Base-by-base conservation (phyloP, 2,329 filamentous ascomycete species). In the Aspergillus caelatus region DNA sequence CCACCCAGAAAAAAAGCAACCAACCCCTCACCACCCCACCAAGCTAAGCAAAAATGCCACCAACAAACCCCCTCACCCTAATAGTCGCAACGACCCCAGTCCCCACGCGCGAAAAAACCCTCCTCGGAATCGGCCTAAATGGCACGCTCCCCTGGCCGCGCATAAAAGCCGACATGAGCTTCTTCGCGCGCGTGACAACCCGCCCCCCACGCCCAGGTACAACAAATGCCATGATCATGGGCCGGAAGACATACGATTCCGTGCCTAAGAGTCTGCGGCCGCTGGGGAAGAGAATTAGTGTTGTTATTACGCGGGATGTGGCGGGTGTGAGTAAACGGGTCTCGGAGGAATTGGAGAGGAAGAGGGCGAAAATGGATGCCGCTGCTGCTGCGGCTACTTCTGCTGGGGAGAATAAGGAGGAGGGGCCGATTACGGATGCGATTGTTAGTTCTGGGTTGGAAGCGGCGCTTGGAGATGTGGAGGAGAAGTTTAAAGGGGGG, bases 191-290 rank as follows among this genome's bases (percentile, higher is more conserved):
- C 63, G 90, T 97, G 46, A 98, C 94, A 3, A 93, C 91, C 71
- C 87, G 89, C 19, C 65, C 76, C 4, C 73, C 76, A 0, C 62
- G 64, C 4, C 60, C 71, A 0, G 68, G 66, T 3, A 69, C 59
- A 30, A 74, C 72, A 1, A 94, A 94, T 77, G 91, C 92, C 21
- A 92, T 98, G 58, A 90, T 99, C 70, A 99, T 99, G 95, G 95
- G 95, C 64, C 91, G 95, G 74, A 97, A 96, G 79, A 99, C 95
- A 0, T 99, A 94, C 90, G 93, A 96, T 58, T 93, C 89, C 67
- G 94, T 99, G 64, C 94, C 95, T 2, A 74, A 83, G 8, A 85
- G 84, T 58, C 93, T 95, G 75, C 86, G 93, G 2, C 95, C 95
- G 21, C 84, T 99, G 39, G 89, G 88, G 65, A 90, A 88, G 66